Conservation (phyloP, 495 filamentous ascomycete species). For the Rostrohypoxylon terebratum region DNA sequence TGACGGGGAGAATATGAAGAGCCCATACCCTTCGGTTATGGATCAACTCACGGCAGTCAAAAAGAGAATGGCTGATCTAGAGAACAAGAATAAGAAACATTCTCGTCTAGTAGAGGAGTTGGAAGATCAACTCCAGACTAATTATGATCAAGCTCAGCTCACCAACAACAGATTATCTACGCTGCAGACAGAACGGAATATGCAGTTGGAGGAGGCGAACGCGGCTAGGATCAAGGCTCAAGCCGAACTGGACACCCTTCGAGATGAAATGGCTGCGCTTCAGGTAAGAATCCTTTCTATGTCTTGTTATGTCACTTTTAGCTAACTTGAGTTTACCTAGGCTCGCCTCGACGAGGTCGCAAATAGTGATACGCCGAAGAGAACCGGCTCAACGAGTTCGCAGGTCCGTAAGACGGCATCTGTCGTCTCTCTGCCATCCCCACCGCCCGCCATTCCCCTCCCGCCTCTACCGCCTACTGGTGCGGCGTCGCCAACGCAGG, state of each 20-base stretch:
- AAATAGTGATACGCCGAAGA: slow-evolving; percentile 62
- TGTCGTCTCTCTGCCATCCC: slow-evolving; percentile 86
- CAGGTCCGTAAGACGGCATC: slow-evolving; percentile 89
- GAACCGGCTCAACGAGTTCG: slow-evolving; percentile 77
- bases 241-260: slow-evolving; percentile 70
- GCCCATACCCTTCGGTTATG: slow-evolving; percentile 68
- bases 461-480: slow-evolving; percentile 80
- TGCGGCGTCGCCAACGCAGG: slow-evolving; percentile 54
- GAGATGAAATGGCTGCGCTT: slow-evolving; percentile 70
- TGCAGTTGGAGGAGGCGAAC: slow-evolving; percentile 68
- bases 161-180: slow-evolving; percentile 79
- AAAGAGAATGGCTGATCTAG: slow-evolving; percentile 74
- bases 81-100: slow-evolving; percentile 80
- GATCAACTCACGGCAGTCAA: slow-evolving; percentile 78
- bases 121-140: slow-evolving; percentile 94
- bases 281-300: slow-evolving; percentile 65
- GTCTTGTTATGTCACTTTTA: neutral
- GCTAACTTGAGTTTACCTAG: slow-evolving; percentile 61
- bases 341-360: slow-evolving; percentile 65
- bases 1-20: slow-evolving; percentile 57
- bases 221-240: slow-evolving; percentile 61
- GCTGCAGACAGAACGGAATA: slow-evolving; percentile 76
- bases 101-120: slow-evolving; percentile 92
- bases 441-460: slow-evolving; percentile 90
- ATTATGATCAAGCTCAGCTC: slow-evolving; percentile 92